Base-by-base conservation (phyloP, 1,284 basidiomycete genomes). In the Trichosporon faecale region DNA sequence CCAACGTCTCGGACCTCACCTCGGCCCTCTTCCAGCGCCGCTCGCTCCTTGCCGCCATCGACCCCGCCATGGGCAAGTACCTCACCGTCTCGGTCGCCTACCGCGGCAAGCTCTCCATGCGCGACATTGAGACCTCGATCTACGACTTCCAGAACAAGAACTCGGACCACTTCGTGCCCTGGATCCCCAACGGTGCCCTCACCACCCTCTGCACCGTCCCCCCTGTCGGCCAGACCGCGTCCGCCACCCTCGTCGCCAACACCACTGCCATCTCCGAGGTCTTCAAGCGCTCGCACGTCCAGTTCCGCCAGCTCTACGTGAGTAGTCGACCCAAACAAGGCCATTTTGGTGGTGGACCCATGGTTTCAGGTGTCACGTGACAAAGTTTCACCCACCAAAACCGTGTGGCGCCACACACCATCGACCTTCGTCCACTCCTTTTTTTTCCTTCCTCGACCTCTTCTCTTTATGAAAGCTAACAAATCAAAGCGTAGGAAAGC, bases 241-340 rank as follows among this genome's bases (percentile, higher is more conserved):
- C 92, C 5, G 94, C 88, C 6, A 90, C 91, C 12, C 91, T 91
- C 66, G 86, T 96, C 33, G 87, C 90, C 46, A 96, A 96, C 82
- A 92, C 91, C 18, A 94, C 92, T 0, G 88, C 92, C 68, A 91
- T 95, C 70, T 66, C 76, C 83, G 94, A 96, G 81, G 80, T 97
- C 7, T 97, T 97, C 87, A 91, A 90, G 82, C 88, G 95, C 37
- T 92, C 87, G 64, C 86, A 91, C 70, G 83, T 86, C n/a, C 87
- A 95, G 89, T 95, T 94, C 85, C 73, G 76, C 44, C 68, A 70
- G 60, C 71, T 80, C 40, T 95, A n/a, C 46, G 65, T 52, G 21
- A 52, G 49, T 52, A 18, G 8, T 23, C 23, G 3, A n/a, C n/a
- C 44, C 44, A 44, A 44, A 44, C 31, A 33, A 33, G 9, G 31